Base-by-base conservation (phyloP, 2,329 filamentous ascomycete species). In the Colletotrichum sansevieriae region DNA sequence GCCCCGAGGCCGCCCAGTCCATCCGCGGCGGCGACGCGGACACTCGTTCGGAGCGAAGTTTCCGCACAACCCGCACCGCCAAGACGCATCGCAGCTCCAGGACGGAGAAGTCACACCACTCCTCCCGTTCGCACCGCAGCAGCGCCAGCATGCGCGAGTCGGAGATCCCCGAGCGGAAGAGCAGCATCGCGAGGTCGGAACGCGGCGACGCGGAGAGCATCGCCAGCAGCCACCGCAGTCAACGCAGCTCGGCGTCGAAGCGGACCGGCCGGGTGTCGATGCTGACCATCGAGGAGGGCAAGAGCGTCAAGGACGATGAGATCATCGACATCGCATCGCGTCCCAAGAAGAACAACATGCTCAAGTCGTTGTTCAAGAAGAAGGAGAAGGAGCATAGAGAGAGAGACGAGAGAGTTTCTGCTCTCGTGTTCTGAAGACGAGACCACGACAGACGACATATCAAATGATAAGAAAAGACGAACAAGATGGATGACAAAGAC, bases 341-440 rank as follows among this genome's bases (percentile, higher is more conserved):
- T 46, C 81, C 83, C 10, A 86, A 84, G 75, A 81, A 81, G 70
- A 81, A 84, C 72, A 88, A 83, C 74, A 86, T 89, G 85, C 82
- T 90, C 71, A 89, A 88, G 79, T 78, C 82, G 3, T 71, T 89
- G 65, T 89, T 90, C 75, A 87, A 85, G 80, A 85, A 81, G 78
- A 85, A 85, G 76, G 80, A 83, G 22, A 81, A 78, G 74, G 82
- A 83, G 43, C 79, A 80, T 63, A 77, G 77, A 55, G 75, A 76
- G 39, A 75, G 71, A 41, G 76, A 76, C 35, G 67, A 70, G 39
- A 56, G 56, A 25, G 70, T 68, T 6, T 71, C 70, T 29, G 70
- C 70, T 12, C 22, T 70, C 9, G 70, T 71, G 49, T 71, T 70
- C n/a, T 71, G 22, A 57, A 57, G 37, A 55, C 3, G 12, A 57